Evolutionary conservation across 2,329 filamentous ascomycete genomes (phyloP), one percentile per base, ranked within the genome.

Genomic region (Blumeria hordei): DNA sequence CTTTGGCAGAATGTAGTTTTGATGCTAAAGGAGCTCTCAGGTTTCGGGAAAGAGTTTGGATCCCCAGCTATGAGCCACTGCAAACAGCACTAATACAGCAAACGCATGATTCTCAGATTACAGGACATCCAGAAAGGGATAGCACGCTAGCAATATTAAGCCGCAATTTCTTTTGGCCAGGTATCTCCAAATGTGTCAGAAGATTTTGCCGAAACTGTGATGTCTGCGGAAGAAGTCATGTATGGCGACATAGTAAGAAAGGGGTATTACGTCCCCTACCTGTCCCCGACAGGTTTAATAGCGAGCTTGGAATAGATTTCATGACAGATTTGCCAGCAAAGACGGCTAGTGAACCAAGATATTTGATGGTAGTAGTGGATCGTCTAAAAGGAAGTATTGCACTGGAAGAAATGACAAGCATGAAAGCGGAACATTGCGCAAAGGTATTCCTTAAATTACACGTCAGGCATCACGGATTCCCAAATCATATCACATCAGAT

Each of bases 221-320:
- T 37, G 10, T 37, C 3, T 52, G 49, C 14, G 49, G 34, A 36
- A 21, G 34, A 4, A 21, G 14, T 6, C 33, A 3, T 18, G 28
- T 52, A 18, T 52, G 49, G n/a, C 5, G 49, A 37, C 14, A 51
- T 12, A 34, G 18, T 4, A 28, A 33, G n/a, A 33, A 16, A 33
- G 44, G 51, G 39, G 36, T 57, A 32, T 37, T 55, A 9, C 34
- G 47, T 8, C 53, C 55, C 3, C 47, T 55, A 6, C 36, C 44
- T 11, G 18, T 57, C 6, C 55, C 9, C 11, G 44, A 44, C 8
- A 7, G 44, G 11, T 45, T 53, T 35, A 54, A 16, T 32, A 14
- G 49, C 33, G 32, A 54, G 28, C 47, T 57, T 41, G 39, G 44
- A 41, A 57, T 57, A 8, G 41, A 44, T 6, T 44, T 44, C 18